Evolutionary conservation across 257 asterid species (phyloP), one percentile per base, ranked within the genome.

Genomic region (Forsythia viridissima): DNA sequence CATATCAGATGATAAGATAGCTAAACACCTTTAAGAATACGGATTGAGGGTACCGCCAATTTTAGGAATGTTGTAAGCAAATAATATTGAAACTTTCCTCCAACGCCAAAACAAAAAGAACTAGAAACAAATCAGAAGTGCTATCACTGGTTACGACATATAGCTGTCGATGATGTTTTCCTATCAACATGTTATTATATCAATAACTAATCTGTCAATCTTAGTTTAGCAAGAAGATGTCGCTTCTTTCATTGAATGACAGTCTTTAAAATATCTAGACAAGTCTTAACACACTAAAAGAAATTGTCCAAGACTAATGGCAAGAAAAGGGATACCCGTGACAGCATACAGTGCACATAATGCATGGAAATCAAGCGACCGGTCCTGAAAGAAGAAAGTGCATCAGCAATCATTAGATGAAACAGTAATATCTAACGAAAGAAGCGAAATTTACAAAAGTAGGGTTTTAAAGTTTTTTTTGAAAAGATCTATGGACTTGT

Each of bases 321-420:
- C 72, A 74, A 79, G 72, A 82, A 57, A 71, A 80, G 20, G 76
- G 43, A 79, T 92, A 92, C 98, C 98, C 61, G 96, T 93, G 82
- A 89, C 93, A 83, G 98, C 97, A 86, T 93, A 93, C n/a, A 93
- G 85, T 34, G 97, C 97, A 70, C 96, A 90, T 72, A 93, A 71
- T 80, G 90, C 93, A 66, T 85, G 88, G 80, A 93, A 92, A 84
- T 92, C 97, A 74, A 92, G 94, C 78, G 98, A 90, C 36, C 92
- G 88, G 76, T 93, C 98, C 98, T 93, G 96, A 80, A 75, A 70
- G 36, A 46, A 77, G 5, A 80, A 63, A 76, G 15, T 71, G 80
- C 68, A 77, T 76, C 76, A 81, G 69, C 71, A 66, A 72, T 52
- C 24, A 52, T 52, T 52, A 2, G 63, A 52, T 52, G 63, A 52